phyloP scores from a whole-genome alignment of 1,284 basidiomycete genomes.

The Apiotrichum gamsii region DNA sequence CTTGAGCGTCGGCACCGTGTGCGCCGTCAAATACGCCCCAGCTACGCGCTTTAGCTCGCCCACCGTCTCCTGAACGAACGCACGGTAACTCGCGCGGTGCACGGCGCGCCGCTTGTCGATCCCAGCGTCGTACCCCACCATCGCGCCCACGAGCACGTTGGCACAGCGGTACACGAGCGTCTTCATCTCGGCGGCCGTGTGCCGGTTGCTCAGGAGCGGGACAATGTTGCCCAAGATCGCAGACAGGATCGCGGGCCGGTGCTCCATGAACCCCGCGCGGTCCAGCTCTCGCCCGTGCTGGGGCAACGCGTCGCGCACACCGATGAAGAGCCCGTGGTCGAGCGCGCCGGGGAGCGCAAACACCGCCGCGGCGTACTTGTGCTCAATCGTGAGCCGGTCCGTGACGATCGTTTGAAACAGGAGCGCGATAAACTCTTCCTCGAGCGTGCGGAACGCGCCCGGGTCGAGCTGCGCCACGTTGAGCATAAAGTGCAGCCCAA shows the following conservation, averaged over 20 bases:
- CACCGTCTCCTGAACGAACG: conserved; percentile 24
- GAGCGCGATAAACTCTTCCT: conserved; percentile 56
- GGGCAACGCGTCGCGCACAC: conserved; percentile 7
- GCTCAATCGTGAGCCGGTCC: conserved; percentile 54
- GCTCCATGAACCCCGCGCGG: conserved; percentile 23
- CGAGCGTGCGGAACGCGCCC: conserved; percentile 53
- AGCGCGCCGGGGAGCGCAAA: conserved; percentile 26
- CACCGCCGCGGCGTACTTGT: conserved; percentile 54
- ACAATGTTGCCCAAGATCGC: conserved; percentile 25
- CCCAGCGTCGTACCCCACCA: conserved; percentile 7
- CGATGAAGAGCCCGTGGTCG: conserved; percentile 30
- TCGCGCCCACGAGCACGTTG: conserved; percentile 30
- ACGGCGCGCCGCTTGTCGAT: conserved; percentile 25
- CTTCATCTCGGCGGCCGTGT: conserved; percentile 26
- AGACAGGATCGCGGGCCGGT: conserved; percentile 18
- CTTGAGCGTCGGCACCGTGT: conserved; percentile 28
- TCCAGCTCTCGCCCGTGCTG: neutral
- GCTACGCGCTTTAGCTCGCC: conserved; percentile 15
- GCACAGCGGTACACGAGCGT: conserved; percentile 39
- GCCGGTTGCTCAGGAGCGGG: conserved; percentile 17
- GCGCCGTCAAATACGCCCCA: conserved; percentile 23
- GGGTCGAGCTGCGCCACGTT: conserved; percentile 62
- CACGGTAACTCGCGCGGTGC: conserved; percentile 30
- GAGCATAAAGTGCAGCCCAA: conserved; percentile 64
- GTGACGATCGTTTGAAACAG: conserved; percentile 58